Conservation (phyloP, 805 yeast species). For the Wickerhamomyces sydowiorum region DNA sequence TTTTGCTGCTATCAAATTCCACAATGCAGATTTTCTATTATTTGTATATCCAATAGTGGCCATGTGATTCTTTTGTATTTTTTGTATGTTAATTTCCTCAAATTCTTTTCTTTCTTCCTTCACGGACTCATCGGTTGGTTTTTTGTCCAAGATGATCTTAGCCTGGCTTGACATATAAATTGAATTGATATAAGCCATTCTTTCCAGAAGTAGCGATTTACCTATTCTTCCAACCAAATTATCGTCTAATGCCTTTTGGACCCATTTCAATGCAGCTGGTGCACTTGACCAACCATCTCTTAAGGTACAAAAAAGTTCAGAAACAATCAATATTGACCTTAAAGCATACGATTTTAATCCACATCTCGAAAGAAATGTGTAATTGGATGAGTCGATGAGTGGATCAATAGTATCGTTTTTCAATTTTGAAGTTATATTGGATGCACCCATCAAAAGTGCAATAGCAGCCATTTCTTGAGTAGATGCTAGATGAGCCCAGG, state of each 20-base stretch:
- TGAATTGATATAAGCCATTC: constrained; percentile 48
- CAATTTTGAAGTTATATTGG: constrained; percentile 34
- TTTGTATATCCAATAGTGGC: constrained; percentile 51
- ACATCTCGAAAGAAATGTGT: constrained; percentile 69
- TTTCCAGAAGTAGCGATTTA: constrained; percentile 45
- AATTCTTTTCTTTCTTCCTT: constrained; percentile 8
- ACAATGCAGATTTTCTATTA: constrained; percentile 67
- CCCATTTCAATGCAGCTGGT: constrained; percentile 36
- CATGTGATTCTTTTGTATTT: constrained; percentile 30
- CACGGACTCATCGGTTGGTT: constrained; percentile 12
- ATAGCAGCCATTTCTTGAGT: constrained; percentile 85
- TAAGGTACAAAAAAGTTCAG: constrained; percentile 56
- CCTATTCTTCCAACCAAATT: constrained; percentile 41
- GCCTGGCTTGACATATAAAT: constrained; percentile 34
- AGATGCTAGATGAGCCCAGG: constrained; percentile 77
- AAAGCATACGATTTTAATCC: constrained; percentile 65
- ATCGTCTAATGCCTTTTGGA: constrained; percentile 41
- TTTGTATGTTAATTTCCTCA: constrained; percentile 5
- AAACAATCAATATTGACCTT: constrained; percentile 57
- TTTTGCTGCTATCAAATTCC: constrained; percentile 69
- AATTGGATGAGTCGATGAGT: constrained; percentile 56
- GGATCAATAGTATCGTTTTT: constrained; percentile 42
- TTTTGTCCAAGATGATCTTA: constrained; percentile 22
- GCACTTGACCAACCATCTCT: constrained; percentile 37
- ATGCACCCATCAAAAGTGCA: constrained; percentile 57